Percentiles rank a stretch among this genome's conserved stretches.
phyloP scores from a whole-genome alignment of 2,329 filamentous ascomycete species.

The Aspergillus sergii region DNA sequence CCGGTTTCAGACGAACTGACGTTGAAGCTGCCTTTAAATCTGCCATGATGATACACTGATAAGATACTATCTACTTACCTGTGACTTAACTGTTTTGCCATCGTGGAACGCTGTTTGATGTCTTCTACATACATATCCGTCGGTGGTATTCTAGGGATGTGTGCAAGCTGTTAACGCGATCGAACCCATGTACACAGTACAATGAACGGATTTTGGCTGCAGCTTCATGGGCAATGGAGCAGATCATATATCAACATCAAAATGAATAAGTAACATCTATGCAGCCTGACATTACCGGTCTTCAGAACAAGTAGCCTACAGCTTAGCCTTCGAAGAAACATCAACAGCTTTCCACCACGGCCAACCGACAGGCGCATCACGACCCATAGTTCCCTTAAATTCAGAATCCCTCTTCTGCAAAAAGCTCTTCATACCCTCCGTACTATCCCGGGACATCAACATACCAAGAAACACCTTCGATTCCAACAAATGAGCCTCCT shows the following conservation, averaged over 20 bases:
- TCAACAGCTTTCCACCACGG: neutral
- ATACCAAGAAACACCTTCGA: slow-evolving; percentile 22
- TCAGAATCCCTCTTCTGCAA: neutral
- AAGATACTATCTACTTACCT: neutral
- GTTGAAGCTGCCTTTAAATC: neutral
- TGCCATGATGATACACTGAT: neutral
- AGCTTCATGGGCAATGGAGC: neutral
- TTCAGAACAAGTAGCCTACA: neutral
- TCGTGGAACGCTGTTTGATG: neutral
- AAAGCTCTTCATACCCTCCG: neutral
- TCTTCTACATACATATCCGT: neutral
- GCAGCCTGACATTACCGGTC: neutral
- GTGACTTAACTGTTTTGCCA: no score
- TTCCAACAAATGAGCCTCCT: slow-evolving; percentile 69
- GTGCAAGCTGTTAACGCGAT: neutral
- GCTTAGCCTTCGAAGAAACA: neutral
- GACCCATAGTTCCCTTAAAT: neutral
- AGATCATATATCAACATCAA: neutral
- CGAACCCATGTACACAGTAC: neutral
- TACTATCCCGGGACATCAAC: slow-evolving; percentile 6
- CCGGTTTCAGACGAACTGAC: neutral
- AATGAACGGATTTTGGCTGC: neutral
- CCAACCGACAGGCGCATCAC: neutral
- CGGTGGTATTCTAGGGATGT: neutral
- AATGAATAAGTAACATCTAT: neutral